Percentiles rank a stretch among this genome's conserved stretches.
Evolutionary conservation across 1,139 yeast species (phyloP).

Genomic region (Cylindricascospora bacillispora): DNA sequence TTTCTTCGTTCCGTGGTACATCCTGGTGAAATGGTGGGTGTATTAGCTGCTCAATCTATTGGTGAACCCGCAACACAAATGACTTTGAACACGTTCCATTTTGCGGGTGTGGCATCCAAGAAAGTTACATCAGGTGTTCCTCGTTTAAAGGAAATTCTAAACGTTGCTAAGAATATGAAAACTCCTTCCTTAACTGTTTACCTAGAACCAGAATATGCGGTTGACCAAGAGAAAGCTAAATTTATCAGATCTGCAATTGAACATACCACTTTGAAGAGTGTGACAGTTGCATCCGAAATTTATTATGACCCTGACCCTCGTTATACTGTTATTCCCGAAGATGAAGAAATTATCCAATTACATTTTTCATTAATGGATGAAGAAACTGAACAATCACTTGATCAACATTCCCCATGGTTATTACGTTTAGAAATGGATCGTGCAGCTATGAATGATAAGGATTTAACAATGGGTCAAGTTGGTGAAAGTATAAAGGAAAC

Average conservation of each 20-base stretch:
- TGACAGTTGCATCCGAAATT: constrained; percentile 94
- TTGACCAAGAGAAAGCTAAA: constrained; percentile 88
- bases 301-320: constrained; percentile 97
- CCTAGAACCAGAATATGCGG: constrained; percentile 64
- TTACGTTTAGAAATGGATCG: constrained; percentile 93
- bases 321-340: constrained; percentile 89
- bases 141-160: constrained; percentile 95
- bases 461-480: constrained; percentile 95
- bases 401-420: constrained; percentile 95
- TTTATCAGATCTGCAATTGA: constrained; percentile 93
- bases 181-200: constrained; percentile 97
- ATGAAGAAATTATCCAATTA: constrained; percentile 92
- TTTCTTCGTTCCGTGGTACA: constrained; percentile 88
- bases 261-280: constrained; percentile 88
- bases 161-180: constrained; percentile 94
- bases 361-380: constrained; percentile 97
- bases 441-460: constrained; percentile 97
- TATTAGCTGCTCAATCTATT: constrained; percentile 96
- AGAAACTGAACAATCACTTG: constrained; percentile 84
- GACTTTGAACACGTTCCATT: constrained; percentile 99
- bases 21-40: constrained; percentile 99
- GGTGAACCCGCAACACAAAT: constrained; percentile 99
- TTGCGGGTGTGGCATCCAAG: constrained; percentile 99
- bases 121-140: constrained; percentile 99
- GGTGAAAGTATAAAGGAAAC: constrained; percentile 91